Base-by-base conservation (phyloP, 441 rosid genomes). In the Melastoma candidum region DNA sequence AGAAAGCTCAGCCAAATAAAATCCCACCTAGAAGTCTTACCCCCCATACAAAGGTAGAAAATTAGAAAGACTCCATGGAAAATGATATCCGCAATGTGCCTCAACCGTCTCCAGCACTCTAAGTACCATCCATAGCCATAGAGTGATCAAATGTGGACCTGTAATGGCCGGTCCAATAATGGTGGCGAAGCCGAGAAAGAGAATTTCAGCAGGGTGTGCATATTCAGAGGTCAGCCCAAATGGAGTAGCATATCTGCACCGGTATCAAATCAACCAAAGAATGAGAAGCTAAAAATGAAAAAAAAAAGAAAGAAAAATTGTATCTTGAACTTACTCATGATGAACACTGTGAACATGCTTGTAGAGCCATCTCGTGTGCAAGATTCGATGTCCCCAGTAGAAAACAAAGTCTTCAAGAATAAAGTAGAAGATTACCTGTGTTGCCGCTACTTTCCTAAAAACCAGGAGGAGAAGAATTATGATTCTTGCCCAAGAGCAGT, bases 1-100 rank as follows among this genome's bases (percentile, higher is more conserved):
- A 41, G 29, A 26, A 17, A 45, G 53, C 24, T 12, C 45, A 25
- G 22, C 26, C 32, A 45, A 14, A 47, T 53, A 2, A 29, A 29
- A 29, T 29, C 36, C 36, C 36, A 29, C 36, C 36, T 41, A 4
- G 17, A 64, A 54, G 22, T 65, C 87, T 64, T 71, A 92, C 98
- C 98, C 98, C 51, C 97, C 98, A 74, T 92, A 92, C 44, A 92
- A 52, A 58, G 97, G 97, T 44, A 92, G 44, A 64, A 92, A 84
- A 68, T 92, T 88, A 51, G 98, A 84, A 63, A 76, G 84, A 76
- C 98, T 92, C 97, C 98, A 92, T 10, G 98, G 98, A 73, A 92
- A 88, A 77, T 92, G 92, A 67, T 92, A 92, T 68, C 98, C 98
- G 65, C 94, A 88, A 59, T 92, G 98, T 51, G 97, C 97, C 69